Evolutionary conservation across 2,329 filamentous ascomycete genomes (phyloP).

Genomic region (Seiridium cupressi): DNA sequence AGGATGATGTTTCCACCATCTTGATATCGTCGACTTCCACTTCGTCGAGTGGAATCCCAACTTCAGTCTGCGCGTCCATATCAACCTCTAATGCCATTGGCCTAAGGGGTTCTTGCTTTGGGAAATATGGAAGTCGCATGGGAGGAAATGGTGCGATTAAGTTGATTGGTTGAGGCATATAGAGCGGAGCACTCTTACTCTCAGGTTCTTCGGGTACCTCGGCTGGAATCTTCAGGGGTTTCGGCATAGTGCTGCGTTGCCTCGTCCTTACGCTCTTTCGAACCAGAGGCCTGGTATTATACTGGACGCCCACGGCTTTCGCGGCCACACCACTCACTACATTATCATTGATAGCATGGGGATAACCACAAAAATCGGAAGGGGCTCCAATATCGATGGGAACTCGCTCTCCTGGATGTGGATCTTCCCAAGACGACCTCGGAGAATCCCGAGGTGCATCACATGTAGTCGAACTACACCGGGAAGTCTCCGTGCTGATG

Average conservation of each 20-base stretch:
- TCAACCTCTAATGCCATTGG: slow-evolving; percentile 20
- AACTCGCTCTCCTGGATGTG: slow-evolving; percentile 43
- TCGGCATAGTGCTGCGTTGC: slow-evolving; percentile 23
- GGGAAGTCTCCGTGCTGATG: slow-evolving; percentile 22
- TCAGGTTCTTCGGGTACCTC: slow-evolving; percentile 22
- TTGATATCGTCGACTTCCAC: slow-evolving; percentile 17
- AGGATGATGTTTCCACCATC: slow-evolving; percentile 27
- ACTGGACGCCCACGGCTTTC: slow-evolving; percentile 35
- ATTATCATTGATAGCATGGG: slow-evolving; percentile 25
- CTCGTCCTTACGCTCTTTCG: slow-evolving; percentile 21
- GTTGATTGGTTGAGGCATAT: slow-evolving; percentile 15
- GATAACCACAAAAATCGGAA: slow-evolving; percentile 18
- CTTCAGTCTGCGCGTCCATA: slow-evolving; percentile 24
- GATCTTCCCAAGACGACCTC: slow-evolving; percentile 38
- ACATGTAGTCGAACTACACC: neutral
- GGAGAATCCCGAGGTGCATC: slow-evolving; percentile 17
- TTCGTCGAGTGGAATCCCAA: slow-evolving; percentile 14
- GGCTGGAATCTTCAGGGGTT: slow-evolving; percentile 28
- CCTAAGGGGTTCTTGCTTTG: slow-evolving; percentile 15
- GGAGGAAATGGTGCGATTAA: slow-evolving; percentile 12
- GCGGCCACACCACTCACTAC: slow-evolving; percentile 46
- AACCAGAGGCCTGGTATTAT: slow-evolving; percentile 16
- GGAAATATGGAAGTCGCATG: slow-evolving; percentile 8
- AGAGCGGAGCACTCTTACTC: slow-evolving; percentile 16
- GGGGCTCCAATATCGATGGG: slow-evolving; percentile 25